Evolutionary conservation across 2,329 filamentous ascomycete genomes (phyloP), one percentile per base, ranked within the genome.

Genomic region (Leptographium flavum): DNA sequence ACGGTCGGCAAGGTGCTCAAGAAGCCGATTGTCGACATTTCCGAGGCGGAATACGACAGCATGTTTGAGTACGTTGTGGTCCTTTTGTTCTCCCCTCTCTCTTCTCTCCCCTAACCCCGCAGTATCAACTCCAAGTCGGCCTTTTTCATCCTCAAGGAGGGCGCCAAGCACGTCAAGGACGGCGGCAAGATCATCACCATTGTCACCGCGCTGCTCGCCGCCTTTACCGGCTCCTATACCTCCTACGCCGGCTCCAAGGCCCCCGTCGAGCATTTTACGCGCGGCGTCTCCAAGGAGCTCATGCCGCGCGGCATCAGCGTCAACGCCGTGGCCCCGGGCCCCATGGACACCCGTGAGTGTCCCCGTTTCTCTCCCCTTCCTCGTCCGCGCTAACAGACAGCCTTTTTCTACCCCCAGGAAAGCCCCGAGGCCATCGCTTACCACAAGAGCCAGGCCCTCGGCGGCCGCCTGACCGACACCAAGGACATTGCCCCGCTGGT

Each of bases 1-100:
- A 71, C 67, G 14, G 60, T 71, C 30, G 68, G 69, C 37, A 70
- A 68, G 57, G 66, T 67, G 28, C 54, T 68, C 38, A 68, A 68
- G 62, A 69, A 70, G 57, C 58, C 63, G 6, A 64, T 68, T 25
- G 55, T 56, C 1, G 62, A 64, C 13, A 64, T 69, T 39, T 58
- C 55, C 4, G 68, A 70, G 50, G 58, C 54, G 11, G 66, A 71
- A 45, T 68, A 69, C 50, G 67, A 70, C 50, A 53, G 58, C 3
- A 68, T 69, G 63, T 70, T 69, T 59, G 64, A 60, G 60, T 65
- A 56, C 42, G 63, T 58, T 10, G 23, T 42, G 9, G 14, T 39
- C 10, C 14, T 7, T 13, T 14, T 17, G 7, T 10, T 10, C 3
- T 8, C 27, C 23, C 33, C 17, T 13, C 19, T 3, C 15, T 33